Evolutionary conservation across 2,329 filamentous ascomycete species (phyloP), one percentile per base, ranked within the genome.

Genomic region (Zopfia rhizophila): DNA sequence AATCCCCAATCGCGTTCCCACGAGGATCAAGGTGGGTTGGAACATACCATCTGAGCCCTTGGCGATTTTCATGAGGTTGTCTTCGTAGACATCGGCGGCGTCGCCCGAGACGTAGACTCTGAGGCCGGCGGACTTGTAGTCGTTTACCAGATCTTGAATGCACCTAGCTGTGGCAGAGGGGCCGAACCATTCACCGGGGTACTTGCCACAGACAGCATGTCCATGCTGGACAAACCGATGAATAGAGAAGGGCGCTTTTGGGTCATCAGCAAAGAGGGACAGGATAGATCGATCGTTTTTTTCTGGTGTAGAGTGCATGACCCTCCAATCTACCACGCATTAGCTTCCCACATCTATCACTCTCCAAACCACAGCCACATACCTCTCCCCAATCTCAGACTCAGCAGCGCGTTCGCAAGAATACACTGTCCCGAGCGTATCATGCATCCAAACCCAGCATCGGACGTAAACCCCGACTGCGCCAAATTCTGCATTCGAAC

Each of bases 391-490:
- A 97, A 75, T 27, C 82, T 79, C 35, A 92, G 75, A 43, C 89
- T 81, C 13, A 84, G 75, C 60, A 97, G 78, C 1, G 93, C 82
- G 72, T 97, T 99, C 31, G 93, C 93, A 29, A 99, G 78, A 18
- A 99, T 79, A 63, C 90, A 93, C 75, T 99, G 94, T 3, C 94
- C 94, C 5, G 93, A 97, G 48, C 94, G 82, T 60, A 99, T 97
- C 94, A 99, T 99, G 67, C 94, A 99, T 0, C 94, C 94, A 91
- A 95, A 99, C 38, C 94, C 94, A 7, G 90, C 92, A 69, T 99
- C 94, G 2, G 91, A 93, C 8, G 90, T 89, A 72, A 97, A 99
- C 4, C 90, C 91, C 18, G 81, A 80, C 45, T 90, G 84, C 36
- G 96, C 90, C 5, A 97, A 88, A 41, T 81, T 92, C 63, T 91